phyloP scores from a whole-genome alignment of 2,329 filamentous ascomycete genomes.

The Penicillium sp. region DNA sequence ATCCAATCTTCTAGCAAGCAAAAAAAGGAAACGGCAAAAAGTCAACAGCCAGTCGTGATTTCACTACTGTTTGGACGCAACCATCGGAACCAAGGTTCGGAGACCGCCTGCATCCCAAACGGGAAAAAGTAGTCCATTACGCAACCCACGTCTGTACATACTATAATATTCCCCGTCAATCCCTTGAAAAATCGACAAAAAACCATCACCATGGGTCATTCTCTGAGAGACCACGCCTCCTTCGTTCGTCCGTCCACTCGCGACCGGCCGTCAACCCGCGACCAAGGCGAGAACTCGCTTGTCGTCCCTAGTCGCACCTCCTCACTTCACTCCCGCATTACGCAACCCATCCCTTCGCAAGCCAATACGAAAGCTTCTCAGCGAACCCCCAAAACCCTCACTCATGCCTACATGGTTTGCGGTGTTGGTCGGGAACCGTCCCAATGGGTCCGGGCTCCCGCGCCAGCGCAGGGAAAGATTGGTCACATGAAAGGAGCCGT shows the following conservation, averaged over 20 bases:
- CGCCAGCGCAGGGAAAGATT: slow-evolving; percentile 86
- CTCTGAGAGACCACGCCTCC: slow-evolving; percentile 63
- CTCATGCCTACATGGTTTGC: slow-evolving; percentile 98
- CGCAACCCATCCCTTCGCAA: slow-evolving; percentile 83
- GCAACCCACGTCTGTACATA: too few relatives aligned
- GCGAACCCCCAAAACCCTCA: slow-evolving; percentile 90
- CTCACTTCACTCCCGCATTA: slow-evolving; percentile 93
- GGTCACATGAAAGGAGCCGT: slow-evolving; percentile 98
- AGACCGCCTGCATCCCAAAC: too few relatives aligned
- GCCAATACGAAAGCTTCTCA: slow-evolving; percentile 75
- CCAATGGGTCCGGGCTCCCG: slow-evolving; percentile 94
- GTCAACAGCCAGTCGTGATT: too few relatives aligned
- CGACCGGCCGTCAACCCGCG: slow-evolving; percentile 55
- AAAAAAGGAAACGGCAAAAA: too few relatives aligned
- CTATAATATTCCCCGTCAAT: too few relatives aligned
- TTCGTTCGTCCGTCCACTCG: slow-evolving; percentile 58
- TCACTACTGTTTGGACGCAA: too few relatives aligned
- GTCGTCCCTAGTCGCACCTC: slow-evolving; percentile 94
- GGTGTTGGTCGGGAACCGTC: slow-evolving; percentile 95
- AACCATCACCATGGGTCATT: slow-evolving; percentile 55
- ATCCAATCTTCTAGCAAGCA: too few relatives aligned
- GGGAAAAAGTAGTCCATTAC: too few relatives aligned
- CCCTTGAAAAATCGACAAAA: not conserved
- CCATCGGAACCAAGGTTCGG: too few relatives aligned
- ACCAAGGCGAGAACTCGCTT: slow-evolving; percentile 68